Evolutionary conservation across 257 asterid species (phyloP), one percentile per base, ranked within the genome.

Genomic region (Eucommia ulmoides): DNA sequence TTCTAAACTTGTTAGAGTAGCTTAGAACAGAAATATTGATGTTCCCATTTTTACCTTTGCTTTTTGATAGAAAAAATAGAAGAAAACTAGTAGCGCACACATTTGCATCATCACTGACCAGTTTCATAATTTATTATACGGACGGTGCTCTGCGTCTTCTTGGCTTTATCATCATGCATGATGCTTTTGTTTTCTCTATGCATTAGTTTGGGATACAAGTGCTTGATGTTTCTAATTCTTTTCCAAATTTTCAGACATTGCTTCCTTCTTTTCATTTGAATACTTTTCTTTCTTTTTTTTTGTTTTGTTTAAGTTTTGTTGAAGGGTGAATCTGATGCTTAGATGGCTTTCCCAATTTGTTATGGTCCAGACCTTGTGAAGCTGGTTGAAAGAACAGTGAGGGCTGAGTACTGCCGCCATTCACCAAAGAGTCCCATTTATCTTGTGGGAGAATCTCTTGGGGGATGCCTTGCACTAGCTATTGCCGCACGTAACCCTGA

Each of bases 401-500:
- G 67, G 59, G 59, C 48, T 15, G 86, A 84, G 69, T 19, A 74
- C 65, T 55, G 52, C 3, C 53, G 52, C 3, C 65, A 63, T 42
- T 62, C 67, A 24, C 92, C 82, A 21, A 65, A 64, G 16, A 65
- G 78, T 44, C 93, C 97, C 7, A 73, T 88, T 55, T 88, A 88
- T 73, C 80, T 88, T 23, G 70, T 84, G 52, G 97, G 86, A 33
- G 86, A 84, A 48, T 84, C 93, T 21, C 66, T 84, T 41, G 95
- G 97, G 45, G 92, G 70, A 62, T 81, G 93, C 68, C 74, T 88
- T 23, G 88, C 95, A 0, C 79, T 84, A 24, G 78, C 85, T 58
- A 76, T 88, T 73, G 97, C 95, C 65, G 78, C 95, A 16, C 74
- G 88, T 26, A 88, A 75, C 61, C 82, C 88, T 3, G 64, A 79